Evolutionary conservation across 129 eudicot genomes (phyloP).

Genomic region (Flaveria linearis): DNA sequence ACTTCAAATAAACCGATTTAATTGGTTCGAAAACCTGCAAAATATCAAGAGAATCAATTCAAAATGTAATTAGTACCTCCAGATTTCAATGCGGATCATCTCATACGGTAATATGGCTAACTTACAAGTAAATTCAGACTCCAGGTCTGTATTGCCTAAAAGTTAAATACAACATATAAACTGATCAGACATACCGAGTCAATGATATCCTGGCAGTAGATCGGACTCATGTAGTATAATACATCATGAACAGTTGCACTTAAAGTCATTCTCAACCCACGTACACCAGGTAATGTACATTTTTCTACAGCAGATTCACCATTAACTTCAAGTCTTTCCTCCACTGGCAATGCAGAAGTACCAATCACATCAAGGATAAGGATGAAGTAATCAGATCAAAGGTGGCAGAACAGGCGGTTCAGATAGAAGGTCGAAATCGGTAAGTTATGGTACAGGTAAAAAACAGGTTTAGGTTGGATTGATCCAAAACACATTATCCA

Average conservation of each 20-base stretch:
- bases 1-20: constrained; percentile 86
- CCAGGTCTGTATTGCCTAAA: neutral
- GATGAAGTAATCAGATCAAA: neutral
- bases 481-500: neutral
- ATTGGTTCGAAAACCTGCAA: constrained; percentile 88
- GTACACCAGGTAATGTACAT: constrained; percentile 85
- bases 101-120: neutral
- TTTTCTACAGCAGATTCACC: constrained; percentile 95
- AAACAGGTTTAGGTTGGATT: neutral
- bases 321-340: constrained; percentile 82
- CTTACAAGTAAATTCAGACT: neutral
- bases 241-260: constrained; percentile 99
- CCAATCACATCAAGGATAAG: constrained; percentile 1
- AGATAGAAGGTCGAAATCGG: neutral
- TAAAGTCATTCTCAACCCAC: constrained; percentile 75
- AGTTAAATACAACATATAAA: neutral
- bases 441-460: neutral
- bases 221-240: constrained; percentile 97
- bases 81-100: neutral
- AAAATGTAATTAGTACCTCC: neutral
- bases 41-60: neutral
- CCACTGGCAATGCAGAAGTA: constrained; percentile 59
- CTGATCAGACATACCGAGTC: constrained; percentile 60
- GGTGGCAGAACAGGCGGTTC: neutral
- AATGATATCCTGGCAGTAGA: constrained; percentile 93